Evolutionary conservation across 2,329 filamentous ascomycete species (phyloP).

Genomic region (Ophiostoma sp.): DNA sequence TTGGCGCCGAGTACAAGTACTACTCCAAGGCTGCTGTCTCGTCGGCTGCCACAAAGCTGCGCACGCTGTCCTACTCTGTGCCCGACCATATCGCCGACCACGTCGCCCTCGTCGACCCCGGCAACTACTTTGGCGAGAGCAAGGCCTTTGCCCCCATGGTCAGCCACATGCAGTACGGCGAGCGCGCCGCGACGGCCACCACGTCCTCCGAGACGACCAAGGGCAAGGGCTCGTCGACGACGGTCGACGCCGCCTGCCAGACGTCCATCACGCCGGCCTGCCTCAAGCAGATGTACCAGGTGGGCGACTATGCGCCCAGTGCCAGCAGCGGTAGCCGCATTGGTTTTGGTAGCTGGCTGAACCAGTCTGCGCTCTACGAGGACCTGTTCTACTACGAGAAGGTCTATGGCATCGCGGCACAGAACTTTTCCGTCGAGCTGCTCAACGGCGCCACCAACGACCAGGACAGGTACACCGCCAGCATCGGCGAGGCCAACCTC

Average conservation of each 20-base stretch:
- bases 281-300: slow-evolving; percentile 45
- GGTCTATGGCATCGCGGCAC: slow-evolving; percentile 44
- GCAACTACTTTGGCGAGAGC: slow-evolving; percentile 50
- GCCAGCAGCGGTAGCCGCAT: slow-evolving; percentile 36
- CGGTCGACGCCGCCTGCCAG: slow-evolving; percentile 28
- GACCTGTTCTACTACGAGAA: slow-evolving; percentile 51
- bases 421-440: slow-evolving; percentile 50
- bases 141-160: slow-evolving; percentile 19
- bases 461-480: slow-evolving; percentile 35
- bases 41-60: slow-evolving; percentile 38
- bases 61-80: slow-evolving; percentile 54
- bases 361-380: slow-evolving; percentile 42
- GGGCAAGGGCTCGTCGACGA: slow-evolving; percentile 33
- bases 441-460: slow-evolving; percentile 52
- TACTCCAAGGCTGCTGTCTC: slow-evolving; percentile 26
- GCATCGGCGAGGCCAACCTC: slow-evolving; percentile 52
- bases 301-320: slow-evolving; percentile 36
- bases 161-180: slow-evolving; percentile 14
- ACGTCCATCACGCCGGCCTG: slow-evolving; percentile 43
- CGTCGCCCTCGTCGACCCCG: slow-evolving; percentile 60
- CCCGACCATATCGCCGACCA: slow-evolving; percentile 49
- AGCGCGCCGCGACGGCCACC: slow-evolving; percentile 13
- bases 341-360: slow-evolving; percentile 41
- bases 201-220: slow-evolving; percentile 24
- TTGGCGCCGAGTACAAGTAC: slow-evolving; percentile 31